Evolutionary conservation across 257 asterid genomes (phyloP).

Genomic region (Capsicum baccatum): DNA sequence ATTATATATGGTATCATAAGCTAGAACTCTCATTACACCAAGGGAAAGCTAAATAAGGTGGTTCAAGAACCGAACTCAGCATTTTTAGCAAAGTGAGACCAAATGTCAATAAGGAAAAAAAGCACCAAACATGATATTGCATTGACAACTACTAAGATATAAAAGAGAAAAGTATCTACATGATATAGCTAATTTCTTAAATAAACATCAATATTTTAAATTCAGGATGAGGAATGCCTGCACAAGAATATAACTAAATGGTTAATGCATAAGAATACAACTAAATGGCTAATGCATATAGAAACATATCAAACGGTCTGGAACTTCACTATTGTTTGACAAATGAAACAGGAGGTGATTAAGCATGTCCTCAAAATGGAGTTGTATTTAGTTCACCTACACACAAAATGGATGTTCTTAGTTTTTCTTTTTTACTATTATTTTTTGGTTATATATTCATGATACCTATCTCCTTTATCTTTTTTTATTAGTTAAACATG

Average conservation of each 20-base stretch:
- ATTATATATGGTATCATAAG: not conserved
- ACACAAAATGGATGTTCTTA: not conserved
- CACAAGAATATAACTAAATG: not conserved
- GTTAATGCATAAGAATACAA: not conserved
- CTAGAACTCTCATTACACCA: constrained; percentile 7
- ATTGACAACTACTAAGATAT: not conserved
- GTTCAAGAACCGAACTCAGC: not conserved
- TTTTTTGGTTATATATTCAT: not conserved
- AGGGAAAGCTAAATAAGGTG: not conserved
- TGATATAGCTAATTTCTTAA: not conserved
- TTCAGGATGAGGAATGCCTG: not conserved
- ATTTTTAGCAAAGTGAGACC: not conserved
- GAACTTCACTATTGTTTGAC: not conserved
- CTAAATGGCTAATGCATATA: not conserved
- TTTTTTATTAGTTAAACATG: not conserved
- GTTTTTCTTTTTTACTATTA: not conserved
- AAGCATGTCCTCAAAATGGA: constrained; percentile 20
- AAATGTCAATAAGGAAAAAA: not conserved
- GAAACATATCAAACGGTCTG: not conserved
- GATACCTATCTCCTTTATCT: not conserved
- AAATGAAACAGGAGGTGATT: not conserved
- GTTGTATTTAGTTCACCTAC: not conserved
- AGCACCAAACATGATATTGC: not conserved
- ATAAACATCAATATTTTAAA: not conserved
- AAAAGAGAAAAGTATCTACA: not conserved